Percentiles rank a stretch among this genome's conserved stretches.
These are phyloP conservation scores for Przewalskia tangutica DNA, from an alignment of 257 asterid genomes.

Conservation along the genomic window DNA sequence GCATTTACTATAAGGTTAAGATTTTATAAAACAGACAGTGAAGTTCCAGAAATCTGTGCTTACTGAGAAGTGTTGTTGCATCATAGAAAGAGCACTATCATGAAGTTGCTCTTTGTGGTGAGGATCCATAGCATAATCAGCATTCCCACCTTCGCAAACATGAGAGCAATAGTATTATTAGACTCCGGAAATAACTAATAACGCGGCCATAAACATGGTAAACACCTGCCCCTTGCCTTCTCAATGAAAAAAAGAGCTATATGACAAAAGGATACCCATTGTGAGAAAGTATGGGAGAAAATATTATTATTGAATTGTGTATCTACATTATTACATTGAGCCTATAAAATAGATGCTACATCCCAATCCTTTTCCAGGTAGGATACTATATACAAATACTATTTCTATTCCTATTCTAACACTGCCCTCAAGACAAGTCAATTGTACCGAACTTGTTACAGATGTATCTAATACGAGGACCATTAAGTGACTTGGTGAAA, in stretches of 20 bases:
- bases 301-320: too few relatives aligned
- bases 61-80: conserved; percentile 68
- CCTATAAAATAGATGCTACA: too few relatives aligned
- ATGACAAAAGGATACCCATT: not conserved
- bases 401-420: too few relatives aligned
- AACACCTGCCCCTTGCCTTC: not conserved
- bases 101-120: conserved; percentile 77
- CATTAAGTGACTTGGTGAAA: too few relatives aligned
- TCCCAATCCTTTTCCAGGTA: too few relatives aligned
- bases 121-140: conserved; percentile 48
- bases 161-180: conserved; percentile 18
- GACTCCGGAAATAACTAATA: not conserved
- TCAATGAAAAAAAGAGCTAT: not conserved
- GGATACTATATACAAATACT: too few relatives aligned
- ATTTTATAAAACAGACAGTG: not conserved
- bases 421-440: too few relatives aligned
- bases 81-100: conserved; percentile 50
- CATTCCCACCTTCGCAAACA: conserved; percentile 41
- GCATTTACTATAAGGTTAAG: not conserved
- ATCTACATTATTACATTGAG: too few relatives aligned
- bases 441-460: too few relatives aligned
- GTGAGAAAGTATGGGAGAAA: too few relatives aligned
- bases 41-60: conserved; percentile 18
- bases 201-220: not conserved
- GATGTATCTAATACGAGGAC: too few relatives aligned